Evolutionary conservation across 2,329 filamentous ascomycete species (phyloP).

Genomic region (Bisporella sp.): DNA sequence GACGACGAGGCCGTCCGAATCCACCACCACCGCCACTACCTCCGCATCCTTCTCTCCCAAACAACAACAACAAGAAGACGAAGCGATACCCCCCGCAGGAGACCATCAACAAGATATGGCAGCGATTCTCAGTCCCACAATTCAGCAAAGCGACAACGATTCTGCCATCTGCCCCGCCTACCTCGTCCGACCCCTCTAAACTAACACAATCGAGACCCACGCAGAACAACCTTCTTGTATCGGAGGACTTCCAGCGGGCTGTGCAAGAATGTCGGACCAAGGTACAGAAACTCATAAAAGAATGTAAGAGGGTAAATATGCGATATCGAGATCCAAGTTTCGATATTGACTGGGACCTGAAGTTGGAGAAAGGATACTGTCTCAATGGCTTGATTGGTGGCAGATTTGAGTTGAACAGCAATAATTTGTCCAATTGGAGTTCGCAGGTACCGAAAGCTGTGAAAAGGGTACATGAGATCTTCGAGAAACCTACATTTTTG

Average conservation of each 20-base stretch:
- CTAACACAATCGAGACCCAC: constrained; percentile 33
- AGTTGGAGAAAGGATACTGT: constrained; percentile 28
- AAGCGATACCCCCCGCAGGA: constrained; percentile 56
- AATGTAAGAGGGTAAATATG: constrained; percentile 71
- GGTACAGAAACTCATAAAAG: constrained; percentile 52
- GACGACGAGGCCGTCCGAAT: too few relatives aligned
- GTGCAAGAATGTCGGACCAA: constrained; percentile 59
- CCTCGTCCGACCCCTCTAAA: constrained; percentile 7
- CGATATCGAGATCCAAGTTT: constrained; percentile 81
- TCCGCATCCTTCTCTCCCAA: constrained; percentile 1
- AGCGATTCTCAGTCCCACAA: constrained; percentile 49
- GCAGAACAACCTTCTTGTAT: constrained; percentile 52
- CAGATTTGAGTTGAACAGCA: constrained; percentile 44
- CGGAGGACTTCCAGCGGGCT: constrained; percentile 63
- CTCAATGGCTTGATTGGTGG: constrained; percentile 21
- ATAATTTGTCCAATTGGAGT: constrained; percentile 38
- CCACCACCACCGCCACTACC: constrained; percentile 3
- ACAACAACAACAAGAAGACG: constrained; percentile 46
- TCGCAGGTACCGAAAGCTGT: constrained; percentile 62
- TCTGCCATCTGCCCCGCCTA: constrained; percentile 35
- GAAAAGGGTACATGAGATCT: constrained; percentile 70
- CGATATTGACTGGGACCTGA: constrained; percentile 55
- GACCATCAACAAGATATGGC: constrained; percentile 62
- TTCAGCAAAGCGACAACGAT: constrained; percentile 61
- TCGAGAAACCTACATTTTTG: constrained; percentile 70